phyloP scores from a whole-genome alignment of 179 eudicot species.

The Corrigiola litoralis region DNA sequence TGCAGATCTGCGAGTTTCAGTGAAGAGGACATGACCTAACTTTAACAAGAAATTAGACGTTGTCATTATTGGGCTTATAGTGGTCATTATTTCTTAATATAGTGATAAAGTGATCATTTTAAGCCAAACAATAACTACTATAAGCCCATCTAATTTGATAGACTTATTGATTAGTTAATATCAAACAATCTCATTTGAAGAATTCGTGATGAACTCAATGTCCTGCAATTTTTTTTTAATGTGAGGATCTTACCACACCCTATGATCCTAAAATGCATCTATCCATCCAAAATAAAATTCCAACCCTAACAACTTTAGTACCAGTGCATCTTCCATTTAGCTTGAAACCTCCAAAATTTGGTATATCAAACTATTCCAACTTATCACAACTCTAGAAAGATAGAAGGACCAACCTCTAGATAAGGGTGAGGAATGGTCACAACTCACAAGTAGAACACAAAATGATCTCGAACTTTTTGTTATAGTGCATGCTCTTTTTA shows the following conservation, averaged over 20 bases:
- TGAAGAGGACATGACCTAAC: no score
- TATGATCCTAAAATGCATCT: background rate
- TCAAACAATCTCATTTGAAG: no score
- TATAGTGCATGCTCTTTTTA: constrained; percentile 16
- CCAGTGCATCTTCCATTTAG: constrained; percentile 12
- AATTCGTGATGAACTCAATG: no score
- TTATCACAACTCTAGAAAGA: constrained; percentile 13
- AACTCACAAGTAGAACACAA: constrained; percentile 5
- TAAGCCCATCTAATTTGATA: no score
- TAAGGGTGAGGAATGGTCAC: constrained; percentile 6
- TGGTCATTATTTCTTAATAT: no score
- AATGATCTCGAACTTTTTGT: constrained; percentile 1
- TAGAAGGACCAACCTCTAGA: background rate
- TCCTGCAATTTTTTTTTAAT: no score
- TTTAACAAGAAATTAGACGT: no score
- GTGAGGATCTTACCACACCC: background rate
- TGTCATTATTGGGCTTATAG: no score
- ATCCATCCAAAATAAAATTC: background rate
- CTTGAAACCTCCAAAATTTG: constrained; percentile 9
- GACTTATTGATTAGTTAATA: no score
- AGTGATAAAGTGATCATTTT: no score
- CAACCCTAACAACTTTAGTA: background rate
- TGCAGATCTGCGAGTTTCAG: no score
- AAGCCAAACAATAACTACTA: no score
- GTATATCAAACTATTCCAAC: constrained; percentile 18